Conservation (phyloP, 164 flowering plant genomes). For the Kalanchoe fedtschenkoi region DNA sequence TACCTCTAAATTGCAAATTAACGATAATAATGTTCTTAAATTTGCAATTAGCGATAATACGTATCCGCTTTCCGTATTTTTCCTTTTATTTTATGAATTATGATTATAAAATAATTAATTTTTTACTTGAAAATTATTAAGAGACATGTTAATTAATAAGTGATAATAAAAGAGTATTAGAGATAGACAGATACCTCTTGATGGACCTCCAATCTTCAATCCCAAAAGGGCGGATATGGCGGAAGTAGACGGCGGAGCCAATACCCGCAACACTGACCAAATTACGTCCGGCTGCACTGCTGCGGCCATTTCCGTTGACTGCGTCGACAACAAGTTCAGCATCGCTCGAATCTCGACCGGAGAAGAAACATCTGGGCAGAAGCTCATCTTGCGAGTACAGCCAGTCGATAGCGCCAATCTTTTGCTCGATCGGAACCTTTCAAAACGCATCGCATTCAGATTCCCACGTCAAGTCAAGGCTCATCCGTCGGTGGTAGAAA, state of each 20-base stretch:
- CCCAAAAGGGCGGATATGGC: slow-evolving; percentile 45
- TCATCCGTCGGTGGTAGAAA: too few species aligned
- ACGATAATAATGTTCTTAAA: too few species aligned
- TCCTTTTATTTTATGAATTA: too few species aligned
- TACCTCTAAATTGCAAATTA: too few species aligned
- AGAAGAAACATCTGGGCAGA: slow-evolving; percentile 76
- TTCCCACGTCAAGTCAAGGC: not conserved
- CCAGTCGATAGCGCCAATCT: slow-evolving; percentile 76
- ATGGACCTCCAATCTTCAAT: slow-evolving; percentile 71
- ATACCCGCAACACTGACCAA: slow-evolving; percentile 76
- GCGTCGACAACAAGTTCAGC: slow-evolving; percentile 8
- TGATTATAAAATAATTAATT: too few species aligned
- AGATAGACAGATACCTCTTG: slow-evolving; percentile 42
- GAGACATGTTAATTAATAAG: not conserved
- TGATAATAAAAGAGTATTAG: not conserved
- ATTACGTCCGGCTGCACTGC: slow-evolving; percentile 7
- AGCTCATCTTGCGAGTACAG: slow-evolving; percentile 47
- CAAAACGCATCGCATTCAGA: slow-evolving; percentile 1
- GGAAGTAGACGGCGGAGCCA: slow-evolving; percentile 83
- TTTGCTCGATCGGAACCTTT: slow-evolving; percentile 71
- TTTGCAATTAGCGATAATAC: too few species aligned
- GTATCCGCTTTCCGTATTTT: too few species aligned
- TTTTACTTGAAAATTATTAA: too few species aligned
- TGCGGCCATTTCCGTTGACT: slow-evolving; percentile 21
- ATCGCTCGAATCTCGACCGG: slow-evolving; percentile 37